Evolutionary conservation across 805 yeast genomes (phyloP), one percentile per base, ranked within the genome.

Genomic region (Cyberlindnera mrakii): DNA sequence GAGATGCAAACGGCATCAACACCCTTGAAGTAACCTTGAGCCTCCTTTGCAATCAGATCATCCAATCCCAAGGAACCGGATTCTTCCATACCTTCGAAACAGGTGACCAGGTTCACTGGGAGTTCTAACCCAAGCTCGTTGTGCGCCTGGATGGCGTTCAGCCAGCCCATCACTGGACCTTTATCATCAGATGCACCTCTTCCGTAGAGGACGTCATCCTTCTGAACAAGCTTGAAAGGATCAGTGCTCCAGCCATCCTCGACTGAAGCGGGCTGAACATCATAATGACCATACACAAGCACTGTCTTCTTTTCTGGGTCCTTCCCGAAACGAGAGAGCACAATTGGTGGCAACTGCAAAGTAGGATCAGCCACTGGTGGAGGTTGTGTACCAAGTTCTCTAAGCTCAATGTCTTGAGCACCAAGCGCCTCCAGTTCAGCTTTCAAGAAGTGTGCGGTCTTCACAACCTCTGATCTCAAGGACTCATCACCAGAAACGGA

Each of bases 51-150:
- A 58, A 93, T 84, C 57, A 93, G 76, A 30, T 71, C 80, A 54
- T 91, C 99, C 51, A 93, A 75, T 30, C 98, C 98, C 40, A 87
- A 66, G 30, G 96, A 88, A 19, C 99, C 99, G 50, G 90, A 81
- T 69, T 93, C 99, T 69, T 93, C 99, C 99, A 93, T 93, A 48
- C 99, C 98, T 69, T 93, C 99, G 58, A 93, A 93, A 66, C 96
- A 88, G 62, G 85, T 83, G 39, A 89, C 77, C 55, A 93, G 67
- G 69, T 93, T 93, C 49, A 93, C 97, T 16, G 99, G 99, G 45
- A 93, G 74, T 50, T 90, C 96, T 58, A 86, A 59, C 17, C 87
- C 89, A 44, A 87, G 75, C 53, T 80, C 85, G 44, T 75, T 80
- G 68, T 93, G 97, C 14, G 99, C 97, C 68, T 90, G 85, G 35